Conservation (phyloP, 2,329 filamentous ascomycete genomes). For the Colletotrichum phormii region DNA sequence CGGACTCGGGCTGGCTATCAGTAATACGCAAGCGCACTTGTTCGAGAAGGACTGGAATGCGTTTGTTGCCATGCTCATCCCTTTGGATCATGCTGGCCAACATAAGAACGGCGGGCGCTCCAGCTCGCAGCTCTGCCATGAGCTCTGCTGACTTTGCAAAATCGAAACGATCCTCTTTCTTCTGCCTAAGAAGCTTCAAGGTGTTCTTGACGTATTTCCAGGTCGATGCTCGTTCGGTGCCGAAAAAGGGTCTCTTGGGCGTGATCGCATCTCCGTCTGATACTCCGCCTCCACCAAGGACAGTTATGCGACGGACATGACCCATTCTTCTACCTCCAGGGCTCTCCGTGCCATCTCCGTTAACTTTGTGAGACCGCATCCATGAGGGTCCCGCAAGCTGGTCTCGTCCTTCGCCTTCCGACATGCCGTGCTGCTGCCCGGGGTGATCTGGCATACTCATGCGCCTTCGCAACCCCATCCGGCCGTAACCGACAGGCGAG, state of each 20-base stretch:
- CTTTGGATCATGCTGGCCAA: constrained; percentile 97
- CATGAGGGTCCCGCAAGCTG: constrained; percentile 67
- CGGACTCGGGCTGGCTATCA: constrained; percentile 79
- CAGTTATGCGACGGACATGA: constrained; percentile 74
- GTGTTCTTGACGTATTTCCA: constrained; percentile 96
- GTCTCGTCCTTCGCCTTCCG: constrained; percentile 80
- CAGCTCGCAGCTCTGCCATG: constrained; percentile 93
- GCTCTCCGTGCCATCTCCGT: constrained; percentile 62
- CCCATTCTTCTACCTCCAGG: constrained; percentile 65
- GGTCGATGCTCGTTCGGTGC: constrained; percentile 76
- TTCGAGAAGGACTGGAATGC: constrained; percentile 93
- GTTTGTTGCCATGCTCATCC: constrained; percentile 94
- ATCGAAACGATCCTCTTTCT: constrained; percentile 89
- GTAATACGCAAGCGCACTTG: constrained; percentile 91
- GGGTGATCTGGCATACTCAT: constrained; percentile 73
- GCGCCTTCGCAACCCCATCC: constrained; percentile 71
- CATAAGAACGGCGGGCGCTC: constrained; percentile 92
- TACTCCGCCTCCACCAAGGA: constrained; percentile 72
- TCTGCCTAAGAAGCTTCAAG: constrained; percentile 80
- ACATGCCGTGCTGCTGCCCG: constrained; percentile 73
- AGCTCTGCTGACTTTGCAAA: constrained; percentile 96
- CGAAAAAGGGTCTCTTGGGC: constrained; percentile 68
- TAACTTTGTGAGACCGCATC: constrained; percentile 55
- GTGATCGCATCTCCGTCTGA: constrained; percentile 73
- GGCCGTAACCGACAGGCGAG: constrained; percentile 53